These are phyloP conservation scores for Pseudoperonospora humuli DNA, from an alignment of 352 stramenopile genomes.

Conservation along the genomic window DNA sequence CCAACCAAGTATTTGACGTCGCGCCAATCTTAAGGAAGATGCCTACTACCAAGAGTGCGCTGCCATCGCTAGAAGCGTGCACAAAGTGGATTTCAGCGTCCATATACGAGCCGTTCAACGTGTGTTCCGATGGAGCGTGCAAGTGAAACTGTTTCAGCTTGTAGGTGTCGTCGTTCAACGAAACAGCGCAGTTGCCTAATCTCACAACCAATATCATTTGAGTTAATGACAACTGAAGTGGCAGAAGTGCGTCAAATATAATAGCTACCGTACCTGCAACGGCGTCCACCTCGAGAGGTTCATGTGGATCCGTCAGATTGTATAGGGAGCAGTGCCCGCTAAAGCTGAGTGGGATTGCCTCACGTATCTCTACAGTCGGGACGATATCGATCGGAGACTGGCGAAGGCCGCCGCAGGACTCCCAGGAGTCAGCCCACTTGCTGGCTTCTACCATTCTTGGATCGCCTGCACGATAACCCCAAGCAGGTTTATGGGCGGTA, in stretches of 20 bases:
- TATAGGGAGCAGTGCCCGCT: slow-evolving; percentile 22
- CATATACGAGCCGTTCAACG: slow-evolving; percentile 35
- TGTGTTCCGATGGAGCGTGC: slow-evolving; percentile 54
- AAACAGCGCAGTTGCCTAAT: slow-evolving; percentile 11
- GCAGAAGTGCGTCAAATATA: background rate
- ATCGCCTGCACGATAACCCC: slow-evolving; percentile 25
- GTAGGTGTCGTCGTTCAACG: slow-evolving; percentile 6
- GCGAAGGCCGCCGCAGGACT: slow-evolving; percentile 18
- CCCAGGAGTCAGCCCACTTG: slow-evolving; percentile 21
- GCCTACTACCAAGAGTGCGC: slow-evolving; percentile 33
- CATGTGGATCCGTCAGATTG: slow-evolving; percentile 24
- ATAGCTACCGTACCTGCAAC: slow-evolving; percentile 10
- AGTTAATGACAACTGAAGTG: background rate
- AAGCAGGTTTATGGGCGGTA: slow-evolving; percentile 15
- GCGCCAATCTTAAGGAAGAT: slow-evolving; percentile 20
- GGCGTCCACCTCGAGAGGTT: slow-evolving; percentile 23
- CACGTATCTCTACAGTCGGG: slow-evolving; percentile 6
- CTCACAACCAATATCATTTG: slow-evolving; percentile 4
- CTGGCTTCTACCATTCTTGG: slow-evolving; percentile 17
- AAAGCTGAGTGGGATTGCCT: slow-evolving; percentile 22
- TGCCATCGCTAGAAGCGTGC: slow-evolving; percentile 30
- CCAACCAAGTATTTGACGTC: slow-evolving; percentile 24
- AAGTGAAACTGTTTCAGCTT: slow-evolving; percentile 36
- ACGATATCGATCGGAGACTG: slow-evolving; percentile 44
- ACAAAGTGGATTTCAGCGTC: slow-evolving; percentile 58